These are phyloP conservation scores for Entophlyctis helioformis DNA, from an alignment of 192 early-diverging fungal genomes.

Conservation along the genomic window DNA sequence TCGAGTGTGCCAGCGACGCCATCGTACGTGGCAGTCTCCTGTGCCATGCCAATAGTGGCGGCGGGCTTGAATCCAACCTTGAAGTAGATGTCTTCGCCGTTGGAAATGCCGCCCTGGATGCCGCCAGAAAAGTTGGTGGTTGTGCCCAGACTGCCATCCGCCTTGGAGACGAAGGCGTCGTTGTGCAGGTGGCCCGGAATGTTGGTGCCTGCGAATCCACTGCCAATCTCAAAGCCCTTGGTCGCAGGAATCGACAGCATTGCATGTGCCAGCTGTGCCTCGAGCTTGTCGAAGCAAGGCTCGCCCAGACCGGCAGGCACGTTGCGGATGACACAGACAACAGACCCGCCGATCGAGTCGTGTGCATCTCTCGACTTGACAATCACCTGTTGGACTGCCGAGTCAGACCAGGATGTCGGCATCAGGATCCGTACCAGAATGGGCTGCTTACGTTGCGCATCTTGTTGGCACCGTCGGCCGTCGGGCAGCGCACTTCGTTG, in stretches of 20 bases:
- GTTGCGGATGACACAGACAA: constrained; percentile 93
- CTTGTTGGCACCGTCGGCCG: constrained; percentile 49
- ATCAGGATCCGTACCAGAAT: too few species aligned
- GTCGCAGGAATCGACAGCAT: constrained; percentile 99
- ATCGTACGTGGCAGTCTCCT: constrained; percentile 77
- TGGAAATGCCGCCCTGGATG: constrained; percentile 88
- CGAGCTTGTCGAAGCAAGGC: constrained; percentile 97
- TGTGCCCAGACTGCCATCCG: constrained; percentile 60
- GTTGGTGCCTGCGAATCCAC: constrained; percentile 78
- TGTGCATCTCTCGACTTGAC: constrained; percentile 61
- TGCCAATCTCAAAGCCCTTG: constrained; percentile 96
- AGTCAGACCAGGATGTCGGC: too few species aligned
- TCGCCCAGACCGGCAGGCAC: constrained; percentile 87
- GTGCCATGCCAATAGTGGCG: constrained; percentile 88
- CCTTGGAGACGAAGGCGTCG: constrained; percentile 69
- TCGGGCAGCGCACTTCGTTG: constrained; percentile 84
- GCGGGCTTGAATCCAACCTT: constrained; percentile 95
- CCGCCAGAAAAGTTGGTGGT: constrained; percentile 91
- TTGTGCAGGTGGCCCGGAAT: constrained; percentile 88
- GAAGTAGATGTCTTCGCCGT: constrained; percentile 95
- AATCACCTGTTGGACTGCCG: constrained; percentile 43
- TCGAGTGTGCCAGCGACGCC: constrained; percentile 71
- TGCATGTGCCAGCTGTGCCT: constrained; percentile 90
- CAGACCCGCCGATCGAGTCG: constrained; percentile 90
- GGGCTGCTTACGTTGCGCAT: constrained; percentile 62